Conservation (phyloP, 176 grass and related monocot genomes). For the Stipa capillata region DNA sequence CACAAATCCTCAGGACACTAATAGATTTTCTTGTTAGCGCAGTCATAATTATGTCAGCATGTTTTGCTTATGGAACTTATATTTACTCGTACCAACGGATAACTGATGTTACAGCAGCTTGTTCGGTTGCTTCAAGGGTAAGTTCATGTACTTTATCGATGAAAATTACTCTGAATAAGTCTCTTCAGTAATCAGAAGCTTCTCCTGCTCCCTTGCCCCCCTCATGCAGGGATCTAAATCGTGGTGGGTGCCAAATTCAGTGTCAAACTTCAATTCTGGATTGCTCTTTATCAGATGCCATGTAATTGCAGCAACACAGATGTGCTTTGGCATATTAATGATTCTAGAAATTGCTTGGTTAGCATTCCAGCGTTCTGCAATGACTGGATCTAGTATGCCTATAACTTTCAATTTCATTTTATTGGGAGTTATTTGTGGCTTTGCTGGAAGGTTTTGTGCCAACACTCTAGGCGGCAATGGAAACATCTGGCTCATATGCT, state of each 20-base stretch:
- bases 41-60: constrained; percentile 74
- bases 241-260: constrained; percentile 80
- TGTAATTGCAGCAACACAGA: constrained; percentile 42
- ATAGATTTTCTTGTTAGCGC: constrained; percentile 82
- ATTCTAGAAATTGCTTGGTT: constrained; percentile 70
- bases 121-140: constrained; percentile 51
- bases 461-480: constrained; percentile 68
- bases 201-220: neutral
- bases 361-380: constrained; percentile 50
- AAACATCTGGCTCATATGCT: constrained; percentile 69
- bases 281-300: constrained; percentile 67
- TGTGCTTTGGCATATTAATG: constrained; percentile 83
- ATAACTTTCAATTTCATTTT: constrained; percentile 76
- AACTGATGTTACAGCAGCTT: constrained; percentile 61
- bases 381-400: constrained; percentile 65
- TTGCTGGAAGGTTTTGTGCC: constrained; percentile 66
- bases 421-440: constrained; percentile 66
- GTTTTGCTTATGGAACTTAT: constrained; percentile 68
- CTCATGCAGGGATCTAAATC: constrained; percentile 63
- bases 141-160: neutral
- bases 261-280: constrained; percentile 64
- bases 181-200: neutral
- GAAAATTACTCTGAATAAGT: neutral
- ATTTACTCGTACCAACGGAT: constrained; percentile 75
- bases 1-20: constrained; percentile 57